These are phyloP conservation scores for Podila verticillata DNA, from an alignment of 192 early-diverging fungal species.

Conservation along the genomic window DNA sequence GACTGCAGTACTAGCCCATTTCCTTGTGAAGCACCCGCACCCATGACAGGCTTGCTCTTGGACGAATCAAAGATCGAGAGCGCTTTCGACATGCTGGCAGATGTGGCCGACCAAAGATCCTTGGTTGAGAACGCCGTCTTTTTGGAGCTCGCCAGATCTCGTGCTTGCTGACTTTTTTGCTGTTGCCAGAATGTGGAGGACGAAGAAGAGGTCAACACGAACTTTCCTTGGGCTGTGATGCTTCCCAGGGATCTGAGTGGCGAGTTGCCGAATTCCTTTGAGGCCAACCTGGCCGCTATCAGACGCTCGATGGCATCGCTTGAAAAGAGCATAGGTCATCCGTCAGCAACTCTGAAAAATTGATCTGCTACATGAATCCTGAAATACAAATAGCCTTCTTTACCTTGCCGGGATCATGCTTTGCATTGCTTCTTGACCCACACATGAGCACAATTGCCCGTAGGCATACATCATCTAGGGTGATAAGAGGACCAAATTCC, in stretches of 20 bases:
- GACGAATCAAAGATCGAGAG: slow-evolving; percentile 35
- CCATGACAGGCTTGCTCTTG: slow-evolving; percentile 9
- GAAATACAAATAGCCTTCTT: not conserved
- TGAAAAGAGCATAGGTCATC: not conserved
- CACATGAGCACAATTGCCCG: slow-evolving; percentile 61
- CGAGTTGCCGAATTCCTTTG: slow-evolving; percentile 49
- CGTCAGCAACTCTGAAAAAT: not conserved
- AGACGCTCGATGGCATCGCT: slow-evolving; percentile 64
- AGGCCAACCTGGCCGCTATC: slow-evolving; percentile 60
- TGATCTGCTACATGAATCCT: not conserved
- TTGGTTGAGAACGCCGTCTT: slow-evolving; percentile 40
- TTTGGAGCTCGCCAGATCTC: slow-evolving; percentile 22
- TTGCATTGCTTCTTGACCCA: slow-evolving; percentile 63
- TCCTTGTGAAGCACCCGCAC: not conserved
- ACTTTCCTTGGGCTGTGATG: slow-evolving; percentile 45
- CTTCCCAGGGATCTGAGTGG: slow-evolving; percentile 39
- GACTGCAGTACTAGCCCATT: not conserved
- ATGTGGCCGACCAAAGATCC: slow-evolving; percentile 50
- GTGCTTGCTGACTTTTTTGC: slow-evolving; percentile 35
- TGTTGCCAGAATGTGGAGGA: slow-evolving; percentile 42
- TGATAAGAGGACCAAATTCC: not conserved
- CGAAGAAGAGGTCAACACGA: slow-evolving; percentile 28
- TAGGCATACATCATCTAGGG: slow-evolving; percentile 70
- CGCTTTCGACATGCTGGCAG: slow-evolving; percentile 47
- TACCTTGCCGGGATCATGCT: slow-evolving; percentile 63